phyloP scores from a whole-genome alignment of 768 basidiomycete species.

The Fomitopsis serialis region DNA sequence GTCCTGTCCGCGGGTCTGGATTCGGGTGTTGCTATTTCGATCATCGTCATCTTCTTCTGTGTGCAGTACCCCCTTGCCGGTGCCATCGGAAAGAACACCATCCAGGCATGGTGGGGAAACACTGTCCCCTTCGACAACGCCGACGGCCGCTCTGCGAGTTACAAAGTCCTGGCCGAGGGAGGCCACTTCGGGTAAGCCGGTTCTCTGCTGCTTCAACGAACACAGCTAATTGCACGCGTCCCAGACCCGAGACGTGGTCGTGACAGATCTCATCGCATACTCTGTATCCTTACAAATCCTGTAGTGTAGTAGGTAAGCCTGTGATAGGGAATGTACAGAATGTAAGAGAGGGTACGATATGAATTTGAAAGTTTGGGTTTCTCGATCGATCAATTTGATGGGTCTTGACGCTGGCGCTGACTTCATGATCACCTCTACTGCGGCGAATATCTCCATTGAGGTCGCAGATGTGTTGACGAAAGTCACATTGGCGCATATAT shows the following conservation, averaged over 20 bases:
- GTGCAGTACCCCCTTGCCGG: conserved; percentile 30
- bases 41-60: conserved; percentile 26
- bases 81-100: conserved; percentile 26
- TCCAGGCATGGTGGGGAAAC: conserved; percentile 34
- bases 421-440: too few relatives aligned
- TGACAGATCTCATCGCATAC: conserved; percentile 7
- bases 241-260: conserved; percentile 12
- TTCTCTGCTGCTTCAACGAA: neutral
- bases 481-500: too few relatives aligned
- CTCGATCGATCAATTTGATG: too few relatives aligned
- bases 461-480: too few relatives aligned
- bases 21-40: conserved; percentile 41
- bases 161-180: conserved; percentile 5
- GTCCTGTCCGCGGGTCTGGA: conserved; percentile 74
- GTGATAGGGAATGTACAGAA: neutral
- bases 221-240: neutral
- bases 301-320: neutral
- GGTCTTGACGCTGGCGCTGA: too few relatives aligned
- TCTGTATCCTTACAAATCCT: conserved; percentile 4
- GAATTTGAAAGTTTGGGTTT: too few relatives aligned
- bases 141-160: conserved; percentile 25
- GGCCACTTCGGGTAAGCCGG: conserved; percentile 24
- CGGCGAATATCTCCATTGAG: too few relatives aligned
- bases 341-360: too few relatives aligned
- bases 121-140: conserved; percentile 28